phyloP scores from a whole-genome alignment of 768 basidiomycete species.

The Butyriboletus loyo region DNA sequence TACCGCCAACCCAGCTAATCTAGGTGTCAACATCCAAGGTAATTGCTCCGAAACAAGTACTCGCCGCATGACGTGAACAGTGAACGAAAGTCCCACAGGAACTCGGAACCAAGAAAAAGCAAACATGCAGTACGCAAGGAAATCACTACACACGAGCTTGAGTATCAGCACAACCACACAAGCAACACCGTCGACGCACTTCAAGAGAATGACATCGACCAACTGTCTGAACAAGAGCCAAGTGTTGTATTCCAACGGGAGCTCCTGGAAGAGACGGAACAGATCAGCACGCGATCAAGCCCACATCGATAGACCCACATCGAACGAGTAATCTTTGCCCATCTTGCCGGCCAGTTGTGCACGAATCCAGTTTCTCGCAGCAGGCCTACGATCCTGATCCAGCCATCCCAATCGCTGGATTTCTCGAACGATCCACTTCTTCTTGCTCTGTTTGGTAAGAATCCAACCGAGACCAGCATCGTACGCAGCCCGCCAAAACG shows the following conservation, averaged over 20 bases:
- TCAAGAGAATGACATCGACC: slow-evolving; percentile 95
- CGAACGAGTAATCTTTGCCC: slow-evolving; percentile 92
- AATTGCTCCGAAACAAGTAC: slow-evolving; percentile 6
- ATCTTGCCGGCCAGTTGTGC: slow-evolving; percentile 87
- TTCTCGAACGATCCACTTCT: slow-evolving; percentile 86
- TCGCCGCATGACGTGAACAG: slow-evolving; percentile 76
- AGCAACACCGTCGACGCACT: slow-evolving; percentile 52
- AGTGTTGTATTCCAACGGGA: slow-evolving; percentile 91
- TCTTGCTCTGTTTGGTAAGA: slow-evolving; percentile 92
- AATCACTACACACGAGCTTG: slow-evolving; percentile 59
- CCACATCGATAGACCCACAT: slow-evolving; percentile 48
- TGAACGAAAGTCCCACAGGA: slow-evolving; percentile 68
- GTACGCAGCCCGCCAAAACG: slow-evolving; percentile 90
- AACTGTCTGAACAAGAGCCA: slow-evolving; percentile 95
- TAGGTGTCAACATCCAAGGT: neutral
- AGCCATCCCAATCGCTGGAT: slow-evolving; percentile 84
- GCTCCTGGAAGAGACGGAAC: slow-evolving; percentile 46
- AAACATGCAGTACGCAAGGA: slow-evolving; percentile 92
- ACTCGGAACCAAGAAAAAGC: slow-evolving; percentile 91
- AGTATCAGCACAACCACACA: neutral
- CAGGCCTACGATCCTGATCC: slow-evolving; percentile 64
- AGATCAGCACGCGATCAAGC: slow-evolving; percentile 5
- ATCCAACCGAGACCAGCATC: slow-evolving; percentile 94
- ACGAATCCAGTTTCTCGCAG: slow-evolving; percentile 77
- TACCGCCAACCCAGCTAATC: slow-evolving; percentile 80